Percentiles rank a stretch among this genome's conserved stretches.
These are phyloP conservation scores for Cajanus cajan DNA, from an alignment of 306 rosid species.

Conservation along the genomic window DNA sequence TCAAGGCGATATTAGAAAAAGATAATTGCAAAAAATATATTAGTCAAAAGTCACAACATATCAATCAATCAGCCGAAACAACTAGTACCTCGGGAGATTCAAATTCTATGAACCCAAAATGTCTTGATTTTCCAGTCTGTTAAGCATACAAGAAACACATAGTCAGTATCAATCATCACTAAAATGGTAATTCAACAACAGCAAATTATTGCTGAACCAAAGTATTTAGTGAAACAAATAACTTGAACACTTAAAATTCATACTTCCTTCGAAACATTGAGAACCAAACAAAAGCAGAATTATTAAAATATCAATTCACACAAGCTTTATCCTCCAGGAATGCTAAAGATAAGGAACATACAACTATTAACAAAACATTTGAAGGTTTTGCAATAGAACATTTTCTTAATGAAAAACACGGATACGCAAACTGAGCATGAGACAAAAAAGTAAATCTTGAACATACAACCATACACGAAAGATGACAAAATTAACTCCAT, in stretches of 20 bases:
- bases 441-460: neutral
- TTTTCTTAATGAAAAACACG: neutral
- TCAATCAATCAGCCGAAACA: neutral
- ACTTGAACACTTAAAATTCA: neutral
- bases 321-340: neutral
- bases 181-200: neutral
- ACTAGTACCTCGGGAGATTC: constrained; percentile 70
- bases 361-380: neutral
- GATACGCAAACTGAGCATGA: neutral
- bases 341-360: neutral
- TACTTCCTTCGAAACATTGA: neutral
- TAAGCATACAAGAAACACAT: neutral
- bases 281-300: neutral
- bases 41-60: neutral
- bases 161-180: neutral
- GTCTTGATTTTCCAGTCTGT: constrained; percentile 80
- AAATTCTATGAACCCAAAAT: constrained; percentile 84
- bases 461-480: neutral
- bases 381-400: neutral
- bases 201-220: neutral
- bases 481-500: neutral
- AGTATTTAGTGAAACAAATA: neutral
- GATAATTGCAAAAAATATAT: constrained; percentile 2
- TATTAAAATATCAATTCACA: neutral
- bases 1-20: constrained; percentile 10